A percentile compares a stretch with the other conserved stretches of the same genome.
These are phyloP conservation scores for Hemileccinum rubropunctum DNA, from an alignment of 768 basidiomycete species.

Conservation along the genomic window DNA sequence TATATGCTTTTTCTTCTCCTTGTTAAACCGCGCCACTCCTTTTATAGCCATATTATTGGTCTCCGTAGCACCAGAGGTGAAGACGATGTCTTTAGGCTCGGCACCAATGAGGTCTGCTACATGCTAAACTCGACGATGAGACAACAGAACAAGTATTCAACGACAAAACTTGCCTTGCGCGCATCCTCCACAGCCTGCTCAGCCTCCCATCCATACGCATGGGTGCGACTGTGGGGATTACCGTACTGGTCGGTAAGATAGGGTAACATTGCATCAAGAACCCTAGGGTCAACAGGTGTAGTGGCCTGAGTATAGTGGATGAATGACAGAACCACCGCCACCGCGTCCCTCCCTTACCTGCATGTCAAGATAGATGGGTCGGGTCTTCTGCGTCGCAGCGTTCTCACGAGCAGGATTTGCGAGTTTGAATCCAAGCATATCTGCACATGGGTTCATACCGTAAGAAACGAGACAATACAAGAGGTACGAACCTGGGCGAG, in stretches of 20 bases:
- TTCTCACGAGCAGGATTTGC: slow-evolving; percentile 60
- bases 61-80: slow-evolving; percentile 98
- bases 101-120: slow-evolving; percentile 93
- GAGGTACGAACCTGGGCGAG: slow-evolving; percentile 56
- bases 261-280: slow-evolving; percentile 95
- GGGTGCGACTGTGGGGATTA: slow-evolving; percentile 97
- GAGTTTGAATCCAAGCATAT: slow-evolving; percentile 88
- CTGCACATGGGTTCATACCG: slow-evolving; percentile 39
- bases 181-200: slow-evolving; percentile 93
- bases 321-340: not conserved
- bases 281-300: slow-evolving; percentile 95
- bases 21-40: slow-evolving; percentile 93
- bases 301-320: slow-evolving; percentile 64
- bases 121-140: slow-evolving; percentile 46
- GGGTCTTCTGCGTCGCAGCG: slow-evolving; percentile 54
- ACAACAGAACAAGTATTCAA: not conserved
- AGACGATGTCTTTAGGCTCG: slow-evolving; percentile 91
- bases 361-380: slow-evolving; percentile 98
- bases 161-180: slow-evolving; percentile 56
- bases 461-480: not conserved
- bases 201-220: slow-evolving; percentile 99
- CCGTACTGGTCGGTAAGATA: slow-evolving; percentile 95
- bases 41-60: slow-evolving; percentile 98
- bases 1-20: slow-evolving; percentile 88
- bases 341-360: slow-evolving; percentile 53